Base-by-base conservation (phyloP, 2,329 filamentous ascomycete species). In the Xylariaceae sp. region DNA sequence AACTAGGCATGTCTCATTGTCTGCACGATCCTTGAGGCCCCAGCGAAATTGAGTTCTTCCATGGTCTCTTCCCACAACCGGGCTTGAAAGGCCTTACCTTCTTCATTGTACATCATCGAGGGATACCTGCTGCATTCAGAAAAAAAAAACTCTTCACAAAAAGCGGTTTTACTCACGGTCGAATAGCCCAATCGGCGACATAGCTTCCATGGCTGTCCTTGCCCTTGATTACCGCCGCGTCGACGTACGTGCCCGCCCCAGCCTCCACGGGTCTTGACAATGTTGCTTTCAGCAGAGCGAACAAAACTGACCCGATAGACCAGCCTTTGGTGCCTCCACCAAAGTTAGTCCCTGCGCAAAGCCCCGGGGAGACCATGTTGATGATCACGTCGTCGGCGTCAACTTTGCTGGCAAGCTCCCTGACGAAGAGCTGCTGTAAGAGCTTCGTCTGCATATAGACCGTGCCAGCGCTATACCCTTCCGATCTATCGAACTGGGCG, bases 21-120 rank as follows among this genome's bases (percentile, higher is more conserved):
- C 31, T 49, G 41, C 3, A 59, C 28, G 16, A 56, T 52, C 36
- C 43, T 41, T 2, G 54, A 52, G 28, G 44, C 50, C 7, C 52
- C 47, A 4, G 46, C 54, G 34, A 57, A 57, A 28, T 52, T 52
- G 6, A 60, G 39, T 42, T 57, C 55, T 40, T 55, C 52, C 44
- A 60, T 43, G 6, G 55, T 57, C 37, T 60, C 56, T 38, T 57
- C 51, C 56, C 56, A 60, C 32, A 57, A 35, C 35, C 48, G 47
- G 13, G 56, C 51, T 41, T 36, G 44, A 8, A 52, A 30, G 17
- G 44, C 39, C 2, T 41, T 38, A 1, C 55, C 54, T 26, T 49
- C 49, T 19, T 51, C 35, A 4, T 53, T 57, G 17, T 57, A 60
- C 16, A 53, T 12, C 1, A 54, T 33, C 19, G 37, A 19, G 4